These are phyloP conservation scores for Theileria equi DNA, from an alignment of 169 alveolate species.

Conservation along the genomic window DNA sequence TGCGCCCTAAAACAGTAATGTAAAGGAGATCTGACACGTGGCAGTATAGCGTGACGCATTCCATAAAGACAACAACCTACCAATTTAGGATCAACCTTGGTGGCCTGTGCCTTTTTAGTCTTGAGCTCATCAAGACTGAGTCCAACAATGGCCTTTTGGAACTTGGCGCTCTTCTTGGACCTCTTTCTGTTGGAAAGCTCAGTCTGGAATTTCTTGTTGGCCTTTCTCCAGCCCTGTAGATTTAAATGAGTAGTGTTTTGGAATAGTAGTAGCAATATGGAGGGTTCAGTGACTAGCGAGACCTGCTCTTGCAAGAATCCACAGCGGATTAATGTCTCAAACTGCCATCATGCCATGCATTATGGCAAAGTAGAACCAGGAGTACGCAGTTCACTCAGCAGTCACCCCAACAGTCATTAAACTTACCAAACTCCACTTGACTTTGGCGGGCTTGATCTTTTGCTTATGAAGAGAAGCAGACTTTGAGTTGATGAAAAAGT, in stretches of 20 bases:
- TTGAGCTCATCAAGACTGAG: conserved; percentile 92
- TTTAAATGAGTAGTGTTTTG: not conserved
- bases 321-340: not conserved
- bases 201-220: conserved; percentile 89
- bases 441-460: conserved; percentile 92
- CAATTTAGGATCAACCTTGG: conserved; percentile 48
- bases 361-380: not conserved
- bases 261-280: not conserved
- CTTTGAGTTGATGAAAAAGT: conserved; percentile 86
- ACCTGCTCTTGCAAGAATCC: not conserved
- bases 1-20: conserved; percentile 14
- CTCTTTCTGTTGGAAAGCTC: conserved; percentile 73
- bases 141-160: conserved; percentile 96
- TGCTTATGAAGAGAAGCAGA: conserved; percentile 89
- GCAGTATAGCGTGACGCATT: not conserved
- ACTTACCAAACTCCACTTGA: conserved; percentile 91
- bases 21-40: not conserved
- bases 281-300: not conserved
- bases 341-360: not conserved
- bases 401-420: not conserved
- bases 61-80: conserved; percentile 5
- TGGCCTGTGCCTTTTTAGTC: conserved; percentile 50
- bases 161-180: conserved; percentile 82
- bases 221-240: conserved; percentile 91
- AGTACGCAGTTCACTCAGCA: not conserved